Evolutionary conservation across 768 basidiomycete species (phyloP), one percentile per base, ranked within the genome.

Genomic region (Paxillus rubicundulus): DNA sequence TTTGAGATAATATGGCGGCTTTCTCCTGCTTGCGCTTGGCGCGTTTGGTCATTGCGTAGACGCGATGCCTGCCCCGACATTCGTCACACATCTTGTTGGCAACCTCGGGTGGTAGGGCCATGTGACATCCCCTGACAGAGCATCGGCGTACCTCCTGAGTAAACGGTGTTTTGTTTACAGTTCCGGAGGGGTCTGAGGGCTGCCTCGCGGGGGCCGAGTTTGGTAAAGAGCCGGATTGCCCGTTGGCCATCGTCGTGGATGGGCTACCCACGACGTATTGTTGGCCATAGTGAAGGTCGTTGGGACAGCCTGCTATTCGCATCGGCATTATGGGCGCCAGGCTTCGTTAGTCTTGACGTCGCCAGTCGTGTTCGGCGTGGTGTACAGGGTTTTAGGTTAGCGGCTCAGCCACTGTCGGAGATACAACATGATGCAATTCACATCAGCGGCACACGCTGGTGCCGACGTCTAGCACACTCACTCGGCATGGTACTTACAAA

Each of bases 11-110:
- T 9, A 74, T 57, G 6, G 74, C 71, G 1, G 73, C 74, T 61
- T 81, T 82, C 62, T 83, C 80, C 56, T 71, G 57, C 61, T 81
- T 82, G 52, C 79, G 66, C 50, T 75, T 72, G 5, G 75, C 74
- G 14, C 79, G 67, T 59, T 81, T 81, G 4, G 80, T 78, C 33
- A 62, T 74, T 9, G 78, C 79, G 45, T 83, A 82, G 5, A 73
- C 63, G 24, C 80, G 74, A 60, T 82, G 80, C 16, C 77, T 72
- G 34, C 72, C 71, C 20, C 81, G 71, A 66, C 80, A 82, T 1
- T 55, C 57, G 18, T 78, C 75, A 70, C 80, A 83, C 81, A 82
- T 82, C 65, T 77, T 81, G 61, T 69, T 73, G 4, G 57, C 41
- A 17, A 68, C 66, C 6, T 63, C 63, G 6, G 50, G 45, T n/a